Percentiles rank a stretch among this genome's conserved stretches.
phyloP scores from a whole-genome alignment of 2,329 filamentous ascomycete genomes.

The Trichoderma koningiopsis region DNA sequence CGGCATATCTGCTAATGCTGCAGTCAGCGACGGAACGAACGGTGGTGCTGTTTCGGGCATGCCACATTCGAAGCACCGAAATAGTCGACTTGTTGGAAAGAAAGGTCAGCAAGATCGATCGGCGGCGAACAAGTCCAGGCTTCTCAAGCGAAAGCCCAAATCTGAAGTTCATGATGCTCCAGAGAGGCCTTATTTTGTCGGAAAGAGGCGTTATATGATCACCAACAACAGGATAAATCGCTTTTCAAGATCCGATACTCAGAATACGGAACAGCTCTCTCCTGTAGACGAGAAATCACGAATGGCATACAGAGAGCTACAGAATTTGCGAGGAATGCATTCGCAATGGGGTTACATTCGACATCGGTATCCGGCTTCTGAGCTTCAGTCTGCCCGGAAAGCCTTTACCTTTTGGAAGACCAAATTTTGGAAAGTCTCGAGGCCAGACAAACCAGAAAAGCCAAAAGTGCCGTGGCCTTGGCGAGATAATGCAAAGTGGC shows the following conservation, averaged over 20 bases:
- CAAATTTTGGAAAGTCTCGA: slow-evolving; percentile 31
- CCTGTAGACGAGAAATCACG: neutral
- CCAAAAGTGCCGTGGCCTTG: slow-evolving; percentile 33
- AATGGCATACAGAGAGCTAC: neutral
- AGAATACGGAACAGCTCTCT: slow-evolving; percentile 3
- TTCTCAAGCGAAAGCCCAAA: neutral
- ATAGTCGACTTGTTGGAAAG: neutral
- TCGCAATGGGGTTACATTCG: slow-evolving; percentile 40
- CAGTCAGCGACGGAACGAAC: neutral
- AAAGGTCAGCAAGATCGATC: neutral
- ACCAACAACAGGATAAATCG: slow-evolving; percentile 19
- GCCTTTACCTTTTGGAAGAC: slow-evolving; percentile 38
- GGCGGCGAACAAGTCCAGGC: neutral
- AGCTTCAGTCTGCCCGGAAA: slow-evolving; percentile 31
- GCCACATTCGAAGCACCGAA: neutral
- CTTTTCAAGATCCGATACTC: neutral
- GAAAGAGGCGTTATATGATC: slow-evolving; percentile 17
- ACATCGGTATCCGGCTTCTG: slow-evolving; percentile 32
- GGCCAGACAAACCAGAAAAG: slow-evolving; percentile 7
- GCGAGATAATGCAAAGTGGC: slow-evolving; percentile 34
- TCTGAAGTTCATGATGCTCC: neutral
- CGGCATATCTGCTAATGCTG: neutral
- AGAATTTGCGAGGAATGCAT: slow-evolving; percentile 26
- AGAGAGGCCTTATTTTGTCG: neutral
- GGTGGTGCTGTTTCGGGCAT: neutral